phyloP scores from a whole-genome alignment of 2,329 filamentous ascomycete species.

The Colletotrichum sp. region DNA sequence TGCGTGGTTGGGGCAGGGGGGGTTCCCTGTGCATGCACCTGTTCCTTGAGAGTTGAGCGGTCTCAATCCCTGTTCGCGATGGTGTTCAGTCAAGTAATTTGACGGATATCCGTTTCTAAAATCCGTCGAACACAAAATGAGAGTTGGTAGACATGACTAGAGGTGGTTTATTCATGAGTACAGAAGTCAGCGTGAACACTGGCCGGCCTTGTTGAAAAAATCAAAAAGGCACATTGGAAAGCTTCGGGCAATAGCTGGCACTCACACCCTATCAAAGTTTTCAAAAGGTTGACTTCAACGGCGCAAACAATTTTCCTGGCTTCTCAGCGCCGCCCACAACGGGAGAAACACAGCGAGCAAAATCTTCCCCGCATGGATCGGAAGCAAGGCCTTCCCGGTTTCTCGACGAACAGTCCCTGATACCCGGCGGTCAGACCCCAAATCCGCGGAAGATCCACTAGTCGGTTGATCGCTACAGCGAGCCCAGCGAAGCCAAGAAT shows the following conservation, averaged over 20 bases:
- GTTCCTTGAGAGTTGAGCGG: not conserved
- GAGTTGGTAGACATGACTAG: not conserved
- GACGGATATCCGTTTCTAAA: not conserved
- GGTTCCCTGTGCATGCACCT: not conserved
- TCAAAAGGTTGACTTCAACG: not conserved
- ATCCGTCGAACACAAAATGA: not conserved
- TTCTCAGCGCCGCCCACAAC: not conserved
- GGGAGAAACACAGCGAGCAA: not conserved
- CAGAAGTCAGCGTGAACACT: accelerated
- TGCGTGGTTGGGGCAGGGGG: not conserved
- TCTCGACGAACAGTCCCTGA: not conserved
- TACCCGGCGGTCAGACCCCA: not conserved
- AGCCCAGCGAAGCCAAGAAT: not conserved
- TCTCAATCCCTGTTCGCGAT: not conserved
- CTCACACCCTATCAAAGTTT: not conserved
- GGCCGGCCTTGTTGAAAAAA: not conserved
- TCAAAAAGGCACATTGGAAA: not conserved
- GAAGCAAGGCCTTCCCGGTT: not conserved
- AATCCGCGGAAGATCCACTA: not conserved
- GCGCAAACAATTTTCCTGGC: not conserved
- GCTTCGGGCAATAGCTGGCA: not conserved
- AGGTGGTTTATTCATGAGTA: not conserved
- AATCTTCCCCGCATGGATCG: not conserved
- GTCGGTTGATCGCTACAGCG: not conserved
- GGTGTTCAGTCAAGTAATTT: not conserved